Evolutionary conservation across 2,329 filamentous ascomycete species (phyloP).

Genomic region (Trichoderma arundinaceum): DNA sequence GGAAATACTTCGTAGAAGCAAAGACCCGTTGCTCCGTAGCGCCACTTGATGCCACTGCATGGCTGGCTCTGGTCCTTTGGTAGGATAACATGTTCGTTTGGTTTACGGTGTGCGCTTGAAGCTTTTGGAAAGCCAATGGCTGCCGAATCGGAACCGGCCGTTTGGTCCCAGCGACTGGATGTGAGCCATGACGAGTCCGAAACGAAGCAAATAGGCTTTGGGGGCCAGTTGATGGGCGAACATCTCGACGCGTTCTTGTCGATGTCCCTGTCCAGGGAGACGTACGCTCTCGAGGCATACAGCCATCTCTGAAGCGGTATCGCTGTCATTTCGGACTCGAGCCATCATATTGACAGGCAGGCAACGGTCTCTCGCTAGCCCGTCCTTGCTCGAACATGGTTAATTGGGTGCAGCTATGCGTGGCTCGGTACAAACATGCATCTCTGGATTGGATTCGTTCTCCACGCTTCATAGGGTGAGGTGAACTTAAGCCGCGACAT

Average conservation of each 20-base stretch:
- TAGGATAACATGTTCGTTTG: background rate
- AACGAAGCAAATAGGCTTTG: background rate
- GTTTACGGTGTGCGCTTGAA: background rate
- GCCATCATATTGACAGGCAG: slow-evolving; percentile 1
- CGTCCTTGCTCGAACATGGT: background rate
- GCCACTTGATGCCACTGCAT: slow-evolving; percentile 11
- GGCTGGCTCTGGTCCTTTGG: background rate
- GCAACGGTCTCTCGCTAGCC: background rate
- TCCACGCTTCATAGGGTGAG: slow-evolving; percentile 7
- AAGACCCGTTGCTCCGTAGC: slow-evolving; percentile 19
- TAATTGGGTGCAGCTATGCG: slow-evolving; percentile 5
- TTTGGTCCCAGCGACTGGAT: slow-evolving; percentile 25
- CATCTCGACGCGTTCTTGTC: slow-evolving; percentile 3
- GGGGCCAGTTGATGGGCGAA: background rate
- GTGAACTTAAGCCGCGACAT: slow-evolving; percentile 3
- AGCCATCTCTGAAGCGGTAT: slow-evolving; percentile 7
- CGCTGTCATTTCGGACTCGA: background rate
- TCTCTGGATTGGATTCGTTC: background rate
- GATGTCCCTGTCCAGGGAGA: background rate
- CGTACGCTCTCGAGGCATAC: background rate
- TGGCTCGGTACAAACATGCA: background rate
- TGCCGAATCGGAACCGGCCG: slow-evolving; percentile 16
- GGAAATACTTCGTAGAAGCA: background rate
- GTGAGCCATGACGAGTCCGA: slow-evolving; percentile 3
- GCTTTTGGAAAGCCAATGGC: background rate